phyloP scores from a whole-genome alignment of 176 grass and related monocot genomes.

The Ensete glaucum region DNA sequence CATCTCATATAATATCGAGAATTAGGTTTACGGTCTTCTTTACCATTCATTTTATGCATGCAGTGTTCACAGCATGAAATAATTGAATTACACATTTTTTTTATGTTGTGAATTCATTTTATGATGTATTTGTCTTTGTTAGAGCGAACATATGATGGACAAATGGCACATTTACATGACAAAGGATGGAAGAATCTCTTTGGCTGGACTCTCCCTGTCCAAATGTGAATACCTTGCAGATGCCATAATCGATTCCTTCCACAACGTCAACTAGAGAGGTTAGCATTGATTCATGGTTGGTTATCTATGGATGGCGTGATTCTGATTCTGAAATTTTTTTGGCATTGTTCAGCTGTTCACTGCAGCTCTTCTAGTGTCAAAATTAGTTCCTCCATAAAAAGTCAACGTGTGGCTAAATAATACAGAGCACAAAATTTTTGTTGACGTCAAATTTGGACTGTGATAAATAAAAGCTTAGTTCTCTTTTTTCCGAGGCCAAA shows the following conservation, averaged over 20 bases:
- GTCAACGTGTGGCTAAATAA: neutral
- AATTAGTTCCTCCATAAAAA: neutral
- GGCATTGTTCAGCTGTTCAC: slow-evolving; percentile 25
- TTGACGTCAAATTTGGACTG: neutral
- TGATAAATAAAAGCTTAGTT: too few species aligned
- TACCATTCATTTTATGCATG: too few species aligned
- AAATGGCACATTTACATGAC: slow-evolving; percentile 99
- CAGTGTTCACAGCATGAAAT: too few species aligned
- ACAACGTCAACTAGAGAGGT: slow-evolving; percentile 57
- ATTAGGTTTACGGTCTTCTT: too few species aligned
- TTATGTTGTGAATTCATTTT: neutral
- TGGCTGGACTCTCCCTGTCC: slow-evolving; percentile 64
- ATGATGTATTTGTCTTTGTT: slow-evolving; percentile 23
- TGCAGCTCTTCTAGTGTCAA: neutral
- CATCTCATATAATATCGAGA: neutral
- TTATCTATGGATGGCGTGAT: neutral
- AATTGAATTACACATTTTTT: neutral
- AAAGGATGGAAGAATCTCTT: slow-evolving; percentile 88
- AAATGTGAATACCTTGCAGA: slow-evolving; percentile 91
- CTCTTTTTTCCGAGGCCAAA: too few species aligned
- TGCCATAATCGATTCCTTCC: slow-evolving; percentile 85
- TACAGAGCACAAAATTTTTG: neutral
- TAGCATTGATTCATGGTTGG: neutral
- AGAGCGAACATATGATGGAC: slow-evolving; percentile 85
- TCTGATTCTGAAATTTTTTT: slow-evolving; percentile 38